phyloP scores from a whole-genome alignment of 352 stramenopile species.

The Globisporangium lucens region DNA sequence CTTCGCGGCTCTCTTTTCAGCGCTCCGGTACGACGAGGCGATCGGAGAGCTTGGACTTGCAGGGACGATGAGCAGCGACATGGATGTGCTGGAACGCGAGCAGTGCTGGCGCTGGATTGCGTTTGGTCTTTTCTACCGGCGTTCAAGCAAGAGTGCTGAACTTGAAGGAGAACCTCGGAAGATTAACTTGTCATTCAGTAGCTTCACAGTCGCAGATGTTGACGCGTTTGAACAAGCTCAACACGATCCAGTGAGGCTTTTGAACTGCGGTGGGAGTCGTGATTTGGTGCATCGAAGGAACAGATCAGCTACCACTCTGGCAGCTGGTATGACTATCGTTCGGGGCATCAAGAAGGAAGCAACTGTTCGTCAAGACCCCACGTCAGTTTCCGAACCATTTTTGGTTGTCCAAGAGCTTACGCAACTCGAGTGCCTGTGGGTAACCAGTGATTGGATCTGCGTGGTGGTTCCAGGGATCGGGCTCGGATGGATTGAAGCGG shows the following conservation, averaged over 20 bases:
- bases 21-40: not conserved
- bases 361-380: not conserved
- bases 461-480: not conserved
- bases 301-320: not conserved
- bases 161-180: not conserved
- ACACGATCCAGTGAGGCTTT: not conserved
- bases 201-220: not conserved
- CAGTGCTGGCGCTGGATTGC: slow-evolving; percentile 3
- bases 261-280: not conserved
- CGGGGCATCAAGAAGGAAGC: not conserved
- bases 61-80: not conserved
- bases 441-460: not conserved
- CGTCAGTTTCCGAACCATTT: not conserved
- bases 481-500: not conserved
- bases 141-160: not conserved
- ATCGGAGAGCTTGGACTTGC: not conserved
- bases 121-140: not conserved
- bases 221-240: not conserved
- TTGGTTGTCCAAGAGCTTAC: not conserved
- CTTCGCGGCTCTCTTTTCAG: not conserved
- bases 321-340: not conserved
- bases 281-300: not conserved
- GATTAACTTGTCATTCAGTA: not conserved
- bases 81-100: not conserved
- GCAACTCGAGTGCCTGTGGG: not conserved